These are phyloP conservation scores for Microdochium paspali DNA, from an alignment of 2,329 filamentous ascomycete species.

Conservation along the genomic window DNA sequence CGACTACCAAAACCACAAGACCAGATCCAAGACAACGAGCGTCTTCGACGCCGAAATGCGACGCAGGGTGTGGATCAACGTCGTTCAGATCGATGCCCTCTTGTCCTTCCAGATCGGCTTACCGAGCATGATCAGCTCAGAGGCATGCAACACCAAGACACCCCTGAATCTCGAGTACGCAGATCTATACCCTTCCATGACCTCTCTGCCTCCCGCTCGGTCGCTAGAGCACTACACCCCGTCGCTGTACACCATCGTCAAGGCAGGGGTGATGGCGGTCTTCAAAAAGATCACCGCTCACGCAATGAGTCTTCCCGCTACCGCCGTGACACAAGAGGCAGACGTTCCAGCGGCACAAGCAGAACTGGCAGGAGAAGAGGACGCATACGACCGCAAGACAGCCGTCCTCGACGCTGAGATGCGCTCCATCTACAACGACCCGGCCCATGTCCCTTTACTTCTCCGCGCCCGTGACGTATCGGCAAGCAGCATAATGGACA, in stretches of 20 bases:
- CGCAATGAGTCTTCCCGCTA: slow-evolving; percentile 3
- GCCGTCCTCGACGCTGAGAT: slow-evolving; percentile 11
- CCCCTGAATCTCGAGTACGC: slow-evolving; percentile 28
- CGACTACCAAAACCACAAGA: neutral
- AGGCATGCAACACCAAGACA: slow-evolving; percentile 23
- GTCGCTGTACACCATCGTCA: slow-evolving; percentile 17
- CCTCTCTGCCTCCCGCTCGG: slow-evolving; percentile 20
- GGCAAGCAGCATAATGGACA: slow-evolving; percentile 11
- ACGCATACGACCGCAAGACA: neutral
- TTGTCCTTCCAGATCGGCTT: slow-evolving; percentile 37
- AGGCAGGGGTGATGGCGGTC: slow-evolving; percentile 14
- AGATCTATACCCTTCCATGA: slow-evolving; percentile 22
- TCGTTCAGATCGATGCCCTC: slow-evolving; percentile 32
- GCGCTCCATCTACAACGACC: slow-evolving; percentile 8
- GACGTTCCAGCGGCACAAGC: too few species aligned
- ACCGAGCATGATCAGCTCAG: slow-evolving; percentile 32
- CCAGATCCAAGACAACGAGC: slow-evolving; percentile 19
- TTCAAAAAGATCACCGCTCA: slow-evolving; percentile 14
- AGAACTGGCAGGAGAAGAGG: too few species aligned
- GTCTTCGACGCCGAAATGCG: slow-evolving; percentile 31
- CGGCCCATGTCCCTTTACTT: slow-evolving; percentile 9
- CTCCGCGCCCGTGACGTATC: slow-evolving; percentile 15
- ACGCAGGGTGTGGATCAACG: slow-evolving; percentile 25
- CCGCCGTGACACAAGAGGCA: too few species aligned
- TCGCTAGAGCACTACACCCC: slow-evolving; percentile 7